Evolutionary conservation across 106 monocot genomes (phyloP).

Genomic region (Acanthochlamys bracteata): DNA sequence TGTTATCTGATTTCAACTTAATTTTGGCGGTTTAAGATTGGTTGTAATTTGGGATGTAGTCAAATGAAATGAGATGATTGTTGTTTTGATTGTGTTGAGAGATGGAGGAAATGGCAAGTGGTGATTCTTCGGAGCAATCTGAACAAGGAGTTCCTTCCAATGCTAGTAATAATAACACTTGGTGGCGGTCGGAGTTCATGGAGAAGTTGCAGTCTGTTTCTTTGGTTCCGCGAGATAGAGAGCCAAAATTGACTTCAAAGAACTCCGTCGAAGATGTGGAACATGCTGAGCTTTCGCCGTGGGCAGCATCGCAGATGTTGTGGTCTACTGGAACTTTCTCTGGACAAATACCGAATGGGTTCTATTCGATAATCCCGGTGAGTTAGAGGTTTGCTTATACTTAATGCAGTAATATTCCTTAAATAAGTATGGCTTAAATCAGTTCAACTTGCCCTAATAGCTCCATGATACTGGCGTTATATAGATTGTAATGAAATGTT

Average conservation of each 20-base stretch:
- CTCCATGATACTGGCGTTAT: too few species aligned
- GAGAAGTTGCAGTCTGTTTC: slow-evolving; percentile 57
- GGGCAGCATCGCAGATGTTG: slow-evolving; percentile 59
- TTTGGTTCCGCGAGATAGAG: slow-evolving; percentile 30
- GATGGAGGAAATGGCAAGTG: slow-evolving; percentile 47
- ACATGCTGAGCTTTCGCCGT: slow-evolving; percentile 31
- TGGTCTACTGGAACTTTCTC: slow-evolving; percentile 78
- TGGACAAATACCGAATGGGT: slow-evolving; percentile 83
- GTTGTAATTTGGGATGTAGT: too few species aligned
- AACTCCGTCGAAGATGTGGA: slow-evolving; percentile 15
- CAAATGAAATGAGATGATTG: slow-evolving; percentile 31
- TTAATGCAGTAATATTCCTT: not conserved
- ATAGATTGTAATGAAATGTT: too few species aligned
- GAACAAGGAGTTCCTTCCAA: slow-evolving; percentile 27
- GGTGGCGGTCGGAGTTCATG: slow-evolving; percentile 53
- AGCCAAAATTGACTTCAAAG: slow-evolving; percentile 13
- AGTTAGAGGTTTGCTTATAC: slow-evolving; percentile 16
- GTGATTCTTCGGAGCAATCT: slow-evolving; percentile 30
- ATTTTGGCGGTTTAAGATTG: too few species aligned
- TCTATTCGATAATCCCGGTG: slow-evolving; percentile 84
- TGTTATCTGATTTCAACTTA: too few species aligned
- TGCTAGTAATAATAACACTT: slow-evolving; percentile 16
- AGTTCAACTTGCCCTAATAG: too few species aligned
- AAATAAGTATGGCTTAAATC: too few species aligned
- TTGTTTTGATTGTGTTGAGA: slow-evolving; percentile 17